These are phyloP conservation scores for Filobasidium uniguttulatum DNA, from an alignment of 1,284 basidiomycete genomes.

Conservation along the genomic window DNA sequence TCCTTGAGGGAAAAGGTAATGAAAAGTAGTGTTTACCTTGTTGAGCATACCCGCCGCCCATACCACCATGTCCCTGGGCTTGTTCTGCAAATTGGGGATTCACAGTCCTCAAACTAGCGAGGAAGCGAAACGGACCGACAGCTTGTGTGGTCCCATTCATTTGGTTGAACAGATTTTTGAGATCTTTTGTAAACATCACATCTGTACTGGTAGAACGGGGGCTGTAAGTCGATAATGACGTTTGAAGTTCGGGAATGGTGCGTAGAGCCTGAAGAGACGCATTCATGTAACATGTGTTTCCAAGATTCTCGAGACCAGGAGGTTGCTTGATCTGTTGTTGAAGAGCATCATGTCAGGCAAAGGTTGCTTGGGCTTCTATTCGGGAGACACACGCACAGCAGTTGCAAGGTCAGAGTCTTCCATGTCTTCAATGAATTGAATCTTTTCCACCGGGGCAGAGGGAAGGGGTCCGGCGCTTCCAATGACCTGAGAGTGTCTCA, in stretches of 20 bases:
- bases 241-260: slow-evolving; percentile 73
- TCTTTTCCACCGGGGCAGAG: slow-evolving; percentile 61
- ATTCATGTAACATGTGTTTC: slow-evolving; percentile 63
- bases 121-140: slow-evolving; percentile 60
- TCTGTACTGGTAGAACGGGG: background rate
- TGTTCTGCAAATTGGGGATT: slow-evolving; percentile 87
- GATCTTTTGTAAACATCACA: slow-evolving; percentile 40
- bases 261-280: slow-evolving; percentile 84
- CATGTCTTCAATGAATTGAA: slow-evolving; percentile 76
- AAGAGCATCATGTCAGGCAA: slow-evolving; percentile 40
- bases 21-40: slow-evolving; percentile 47
- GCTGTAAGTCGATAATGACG: slow-evolving; percentile 40
- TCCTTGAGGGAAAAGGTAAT: background rate
- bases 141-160: slow-evolving; percentile 66
- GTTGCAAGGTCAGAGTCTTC: slow-evolving; percentile 64
- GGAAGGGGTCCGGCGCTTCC: slow-evolving; percentile 85
- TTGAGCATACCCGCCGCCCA: slow-evolving; percentile 63
- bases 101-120: slow-evolving; percentile 56
- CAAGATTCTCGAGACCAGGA: slow-evolving; percentile 25
- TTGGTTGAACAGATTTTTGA: slow-evolving; percentile 58
- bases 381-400: too few relatives aligned
- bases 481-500: slow-evolving; percentile 47
- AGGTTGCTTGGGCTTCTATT: too few relatives aligned
- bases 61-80: slow-evolving; percentile 38
- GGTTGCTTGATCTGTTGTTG: slow-evolving; percentile 45